Evolutionary conservation across 2,329 filamentous ascomycete species (phyloP).

Genomic region (Coniochaeta hoffmannii): DNA sequence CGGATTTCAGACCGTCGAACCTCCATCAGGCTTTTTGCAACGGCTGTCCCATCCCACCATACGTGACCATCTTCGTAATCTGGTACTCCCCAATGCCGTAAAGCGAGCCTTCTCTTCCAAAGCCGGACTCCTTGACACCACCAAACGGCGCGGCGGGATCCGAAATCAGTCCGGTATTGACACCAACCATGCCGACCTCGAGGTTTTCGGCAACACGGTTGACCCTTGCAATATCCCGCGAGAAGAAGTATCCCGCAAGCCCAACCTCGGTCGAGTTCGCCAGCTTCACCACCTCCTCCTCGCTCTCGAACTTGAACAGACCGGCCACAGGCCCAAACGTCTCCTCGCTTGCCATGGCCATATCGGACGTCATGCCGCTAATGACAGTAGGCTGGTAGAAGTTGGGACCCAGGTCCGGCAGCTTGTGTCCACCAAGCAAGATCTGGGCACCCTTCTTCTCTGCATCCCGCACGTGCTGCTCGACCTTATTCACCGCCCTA

Average conservation of each 20-base stretch:
- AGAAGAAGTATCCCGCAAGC: constrained; percentile 92
- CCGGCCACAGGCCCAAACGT: constrained; percentile 94
- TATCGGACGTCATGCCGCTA: constrained; percentile 75
- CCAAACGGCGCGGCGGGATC: constrained; percentile 60
- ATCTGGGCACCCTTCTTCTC: constrained; percentile 69
- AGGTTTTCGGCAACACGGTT: constrained; percentile 59
- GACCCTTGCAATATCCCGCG: constrained; percentile 50
- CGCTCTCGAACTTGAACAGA: constrained; percentile 80
- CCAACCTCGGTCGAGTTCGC: constrained; percentile 83
- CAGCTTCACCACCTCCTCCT: constrained; percentile 77
- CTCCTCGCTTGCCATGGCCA: constrained; percentile 81
- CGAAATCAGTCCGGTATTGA: constrained; percentile 66
- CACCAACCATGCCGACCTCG: constrained; percentile 81
- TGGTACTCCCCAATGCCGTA: constrained; percentile 74
- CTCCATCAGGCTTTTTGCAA: no score
- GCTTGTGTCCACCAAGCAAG: constrained; percentile 64
- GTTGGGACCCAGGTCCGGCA: constrained; percentile 69
- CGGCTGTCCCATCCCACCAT: constrained; percentile 48
- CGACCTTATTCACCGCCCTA: constrained; percentile 72
- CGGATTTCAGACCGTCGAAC: no score
- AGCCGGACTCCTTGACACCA: constrained; percentile 76
- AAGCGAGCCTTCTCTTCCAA: constrained; percentile 70
- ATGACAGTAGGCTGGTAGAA: constrained; percentile 91
- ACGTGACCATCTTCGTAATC: constrained; percentile 60
- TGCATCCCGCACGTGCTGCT: constrained; percentile 73